Base-by-base conservation (phyloP, 108 stramenopile genomes). In the Skeletonema marinoi region DNA sequence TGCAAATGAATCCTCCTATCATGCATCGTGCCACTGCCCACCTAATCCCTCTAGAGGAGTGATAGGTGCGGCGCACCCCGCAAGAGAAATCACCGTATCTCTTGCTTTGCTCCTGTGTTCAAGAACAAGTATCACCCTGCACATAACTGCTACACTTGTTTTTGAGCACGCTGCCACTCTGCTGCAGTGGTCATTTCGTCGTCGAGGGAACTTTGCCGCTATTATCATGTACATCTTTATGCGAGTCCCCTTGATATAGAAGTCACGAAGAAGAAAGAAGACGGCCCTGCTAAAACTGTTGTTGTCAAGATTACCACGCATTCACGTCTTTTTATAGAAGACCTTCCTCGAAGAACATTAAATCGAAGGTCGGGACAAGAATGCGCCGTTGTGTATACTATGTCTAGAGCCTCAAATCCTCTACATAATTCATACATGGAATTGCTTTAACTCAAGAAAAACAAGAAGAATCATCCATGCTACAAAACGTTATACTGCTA, bases 351-450 rank as follows among this genome's bases (percentile, higher is more conserved):
- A 9, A n/a, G 16, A 11, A 35, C 5, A 25, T 36, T 17, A 32
- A n/a, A 5, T 13, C 68, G 50, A 56, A 69, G 68, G 68, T 69
- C 50, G n/a, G 14, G 33, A 69, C 46, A 16, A 29, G 33, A 61
- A 61, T 3, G 32, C 33, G 58, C 19, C 19, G 0, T 14, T 59
- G 10, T 14, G 10, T 25, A 11, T 32, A 33, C 31, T 33, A 32
- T 32, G 42, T 68, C 25, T 69, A 69, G 68, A 69, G 68, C 56
- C 56, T 48, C 50, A 69, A 44, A 48, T 67, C 31, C 31, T 32
- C 48, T 54, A 69, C 32, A 56, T 54, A 69, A 54, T 48, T 67
- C 66, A 67, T 31, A 61, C 60, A 69, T 69, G 68, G 68, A 69
- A 51, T 35, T 51, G 17, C 33, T 69, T 54, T 33, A 7, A 69